These are phyloP conservation scores for Bruguiera gymnorhiza DNA, from an alignment of 345 rosid species.

Conservation along the genomic window DNA sequence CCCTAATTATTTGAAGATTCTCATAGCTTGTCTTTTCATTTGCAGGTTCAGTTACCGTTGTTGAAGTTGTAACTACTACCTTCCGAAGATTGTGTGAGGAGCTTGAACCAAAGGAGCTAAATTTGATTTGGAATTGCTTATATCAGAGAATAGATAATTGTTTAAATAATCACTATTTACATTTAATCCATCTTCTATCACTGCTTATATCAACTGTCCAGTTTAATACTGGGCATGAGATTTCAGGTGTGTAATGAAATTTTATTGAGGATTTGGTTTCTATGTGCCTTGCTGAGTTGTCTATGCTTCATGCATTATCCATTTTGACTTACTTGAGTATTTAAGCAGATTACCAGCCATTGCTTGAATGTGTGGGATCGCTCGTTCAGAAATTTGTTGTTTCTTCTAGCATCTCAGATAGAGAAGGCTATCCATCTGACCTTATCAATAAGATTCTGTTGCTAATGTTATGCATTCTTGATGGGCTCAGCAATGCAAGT, in stretches of 20 bases:
- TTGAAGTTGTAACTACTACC: conserved; percentile 54
- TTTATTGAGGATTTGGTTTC: conserved; percentile 12
- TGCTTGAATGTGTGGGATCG: conserved; percentile 45
- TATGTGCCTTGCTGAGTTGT: conserved; percentile 5
- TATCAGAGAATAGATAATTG: conserved; percentile 41
- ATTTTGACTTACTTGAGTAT: conserved; percentile 9
- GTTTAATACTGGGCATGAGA: conserved; percentile 36
- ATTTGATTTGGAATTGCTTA: conserved; percentile 53
- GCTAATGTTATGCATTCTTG: conserved; percentile 57
- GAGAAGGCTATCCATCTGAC: conserved; percentile 38
- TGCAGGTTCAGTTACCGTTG: conserved; percentile 55
- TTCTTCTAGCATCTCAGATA: conserved; percentile 31
- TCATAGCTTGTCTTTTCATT: background rate
- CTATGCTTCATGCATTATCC: background rate
- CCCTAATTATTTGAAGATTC: background rate
- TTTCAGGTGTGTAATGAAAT: conserved; percentile 50
- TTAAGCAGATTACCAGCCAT: conserved; percentile 52
- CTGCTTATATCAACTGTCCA: conserved; percentile 53
- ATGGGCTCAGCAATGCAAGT: conserved; percentile 40
- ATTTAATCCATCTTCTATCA: conserved; percentile 49
- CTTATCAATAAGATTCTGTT: conserved; percentile 59
- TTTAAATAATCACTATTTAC: conserved; percentile 28
- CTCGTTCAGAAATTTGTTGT: conserved; percentile 41
- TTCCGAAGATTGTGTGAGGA: conserved; percentile 59
- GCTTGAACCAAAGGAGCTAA: conserved; percentile 49